Evolutionary conservation across 192 early-diverging fungal species (phyloP).

Genomic region (Backusella tarrabulga): DNA sequence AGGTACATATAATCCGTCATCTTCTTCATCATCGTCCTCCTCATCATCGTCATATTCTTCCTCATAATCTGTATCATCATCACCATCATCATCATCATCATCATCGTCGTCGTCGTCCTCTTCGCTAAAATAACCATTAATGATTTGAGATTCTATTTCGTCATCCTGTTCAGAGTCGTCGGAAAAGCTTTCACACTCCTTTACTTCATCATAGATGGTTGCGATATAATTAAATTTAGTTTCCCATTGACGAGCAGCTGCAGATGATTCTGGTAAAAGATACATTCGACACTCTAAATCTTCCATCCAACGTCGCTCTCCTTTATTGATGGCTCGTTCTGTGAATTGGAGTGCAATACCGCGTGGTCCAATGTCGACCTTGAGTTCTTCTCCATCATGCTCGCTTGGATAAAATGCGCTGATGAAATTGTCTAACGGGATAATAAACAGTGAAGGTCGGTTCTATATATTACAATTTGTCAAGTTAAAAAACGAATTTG

Average conservation of each 20-base stretch:
- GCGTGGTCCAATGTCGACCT: constrained; percentile 12
- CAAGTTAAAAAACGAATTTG: not conserved
- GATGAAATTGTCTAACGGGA: constrained; percentile 26
- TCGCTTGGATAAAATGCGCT: constrained; percentile 13
- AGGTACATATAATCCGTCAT: not conserved
- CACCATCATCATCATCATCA: not conserved
- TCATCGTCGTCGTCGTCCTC: not conserved
- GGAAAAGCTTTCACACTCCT: not conserved
- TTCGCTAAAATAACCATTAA: constrained; percentile 13
- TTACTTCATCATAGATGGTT: constrained; percentile 26
- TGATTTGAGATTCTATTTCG: constrained; percentile 5
- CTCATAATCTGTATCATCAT: not conserved
- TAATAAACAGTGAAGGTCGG: constrained; percentile 26
- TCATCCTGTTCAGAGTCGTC: not conserved
- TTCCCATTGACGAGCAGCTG: constrained; percentile 23
- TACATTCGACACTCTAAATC: constrained; percentile 31
- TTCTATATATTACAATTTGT: not conserved
- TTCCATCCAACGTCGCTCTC: not conserved
- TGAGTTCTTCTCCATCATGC: constrained; percentile 25
- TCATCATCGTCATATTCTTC: not conserved
- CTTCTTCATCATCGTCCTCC: not conserved
- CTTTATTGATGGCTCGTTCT: constrained; percentile 5
- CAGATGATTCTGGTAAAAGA: constrained; percentile 24
- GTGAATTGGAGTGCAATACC: constrained; percentile 29
- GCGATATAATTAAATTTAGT: constrained; percentile 21